A percentile compares a stretch with the other conserved stretches of the same genome.
phyloP scores from a whole-genome alignment of 805 yeast species.

The Candida verbasci region DNA sequence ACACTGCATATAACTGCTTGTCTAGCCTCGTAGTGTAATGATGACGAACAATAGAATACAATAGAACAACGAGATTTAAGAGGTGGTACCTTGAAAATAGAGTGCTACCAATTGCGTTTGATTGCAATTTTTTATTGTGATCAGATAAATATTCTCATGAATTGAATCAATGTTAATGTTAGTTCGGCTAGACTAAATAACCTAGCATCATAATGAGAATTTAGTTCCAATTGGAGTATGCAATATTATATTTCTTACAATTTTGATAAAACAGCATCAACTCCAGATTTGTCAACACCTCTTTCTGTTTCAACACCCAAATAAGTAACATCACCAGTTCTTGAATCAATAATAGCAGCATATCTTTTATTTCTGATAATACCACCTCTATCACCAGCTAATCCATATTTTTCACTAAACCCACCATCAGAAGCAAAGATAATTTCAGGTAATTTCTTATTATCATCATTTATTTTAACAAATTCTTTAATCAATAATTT shows the following conservation, averaged over 20 bases:
- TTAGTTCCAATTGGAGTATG: not conserved
- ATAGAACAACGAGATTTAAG: not conserved
- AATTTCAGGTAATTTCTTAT: constrained; percentile 21
- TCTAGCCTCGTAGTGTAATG: not conserved
- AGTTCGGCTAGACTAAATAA: too few relatives aligned
- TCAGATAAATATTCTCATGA: too few relatives aligned
- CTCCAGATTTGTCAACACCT: constrained; percentile 32
- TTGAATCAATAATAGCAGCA: constrained; percentile 30
- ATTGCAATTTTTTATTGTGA: too few relatives aligned
- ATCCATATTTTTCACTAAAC: constrained; percentile 25
- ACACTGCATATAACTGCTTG: too few relatives aligned
- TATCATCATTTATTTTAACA: constrained; percentile 11
- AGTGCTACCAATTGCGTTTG: too few relatives aligned
- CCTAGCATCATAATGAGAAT: too few relatives aligned
- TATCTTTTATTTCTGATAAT: constrained; percentile 38
- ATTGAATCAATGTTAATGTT: too few relatives aligned
- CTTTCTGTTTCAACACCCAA: constrained; percentile 29
- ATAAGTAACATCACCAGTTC: constrained; percentile 25
- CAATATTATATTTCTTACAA: constrained; percentile 3
- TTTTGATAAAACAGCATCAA: constrained; percentile 36
- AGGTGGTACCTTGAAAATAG: too few relatives aligned
- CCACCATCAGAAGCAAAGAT: constrained; percentile 39
- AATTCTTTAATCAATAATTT: constrained; percentile 31
- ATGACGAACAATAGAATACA: not conserved
- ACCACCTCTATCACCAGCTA: constrained; percentile 32